Base-by-base conservation (phyloP, 257 asterid species). In the Forsythia viridissima region DNA sequence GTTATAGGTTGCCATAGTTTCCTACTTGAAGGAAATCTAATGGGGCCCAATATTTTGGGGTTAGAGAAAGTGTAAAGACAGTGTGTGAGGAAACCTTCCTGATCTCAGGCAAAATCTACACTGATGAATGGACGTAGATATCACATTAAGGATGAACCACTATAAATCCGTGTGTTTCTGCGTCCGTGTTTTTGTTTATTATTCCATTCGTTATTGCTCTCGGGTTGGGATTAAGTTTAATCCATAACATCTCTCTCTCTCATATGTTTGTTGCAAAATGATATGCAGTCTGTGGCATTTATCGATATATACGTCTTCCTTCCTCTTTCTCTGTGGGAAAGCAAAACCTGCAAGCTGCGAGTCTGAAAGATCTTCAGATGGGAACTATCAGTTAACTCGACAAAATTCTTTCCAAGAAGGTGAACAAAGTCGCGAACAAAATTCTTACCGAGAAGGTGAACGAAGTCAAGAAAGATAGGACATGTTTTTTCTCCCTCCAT, bases 301-400 rank as follows among this genome's bases (percentile, higher is more conserved):
- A 48, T 86, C 87, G 9, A 89, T 90, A 79, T 96, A 96, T 80
- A 91, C 94, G 3, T 90, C 96, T 3, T 93, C 99, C 65, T 93
- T 96, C 87, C 86, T 96, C 77, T 96, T 96, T 90, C 96, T 96
- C 75, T 93, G 97, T 77, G 94, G 97, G 65, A 96, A 92, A 87
- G 92, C 87, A 73, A 82, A 86, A 11, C 80, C 79, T 7, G 84
- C 59, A 5, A 86, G 73, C 70, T 85, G 86, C 59, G 97, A 85
- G 78, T 59, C 81, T 2, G 93, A 82, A 78, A 80, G 85, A 70
- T 77, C 89, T 61, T n/a, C 84, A 10, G 88, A 72, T 13, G 91
- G 80, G 78, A 88, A 69, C 83, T 95, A 93, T 78, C 92, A 74
- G 78, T 75, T 95, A 79, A 80, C 99, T 73, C 91, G 94, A 24